Evolutionary conservation across 1,284 basidiomycete genomes (phyloP), one percentile per base, ranked within the genome.

Genomic region (Thelephora terrestris): DNA sequence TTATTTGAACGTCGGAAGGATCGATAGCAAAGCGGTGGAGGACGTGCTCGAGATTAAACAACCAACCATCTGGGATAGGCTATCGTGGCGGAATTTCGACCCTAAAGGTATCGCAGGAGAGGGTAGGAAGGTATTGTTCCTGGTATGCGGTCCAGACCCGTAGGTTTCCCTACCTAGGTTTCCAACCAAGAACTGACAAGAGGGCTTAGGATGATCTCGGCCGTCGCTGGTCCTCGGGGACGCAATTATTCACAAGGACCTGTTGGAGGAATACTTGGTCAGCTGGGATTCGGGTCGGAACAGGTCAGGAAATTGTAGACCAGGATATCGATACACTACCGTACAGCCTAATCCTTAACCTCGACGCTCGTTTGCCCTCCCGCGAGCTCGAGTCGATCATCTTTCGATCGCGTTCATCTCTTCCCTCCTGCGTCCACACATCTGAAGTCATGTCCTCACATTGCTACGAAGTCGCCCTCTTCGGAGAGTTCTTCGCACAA

Each of bases 131-230:
- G 69, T 74, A 4, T 64, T 88, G 47, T 79, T 88, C 57, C 63
- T 87, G 6, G 74, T 91, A 2, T 91, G 85, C 63, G 87, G 87
- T 25, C 88, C 88, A 20, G 83, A 89, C 50, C 71, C 73, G 85
- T 87, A 63, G 62, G 84, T 70, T n/a, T 47, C 45, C 32, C 20
- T 29, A 43, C 23, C 14, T 45, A 34, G 44, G 47, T 25, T 18
- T 35, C n/a, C 18, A 20, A n/a, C 35, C 6, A 18, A 34, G 14
- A 49, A 42, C 34, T 48, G 34, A 48, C 43, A 32, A 44, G 35
- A 50, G 40, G 29, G 14, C 34, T 49, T 55, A 90, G 87, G 32
- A 88, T 91, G 87, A 69, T 89, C 40, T 66, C 64, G 45, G 74
- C 80, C 12, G 75, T 91, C 38, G 81, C 85, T 45, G 88, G 87